These are phyloP conservation scores for Paradendryphiella salina DNA, from an alignment of 2,329 filamentous ascomycete species.

Conservation along the genomic window DNA sequence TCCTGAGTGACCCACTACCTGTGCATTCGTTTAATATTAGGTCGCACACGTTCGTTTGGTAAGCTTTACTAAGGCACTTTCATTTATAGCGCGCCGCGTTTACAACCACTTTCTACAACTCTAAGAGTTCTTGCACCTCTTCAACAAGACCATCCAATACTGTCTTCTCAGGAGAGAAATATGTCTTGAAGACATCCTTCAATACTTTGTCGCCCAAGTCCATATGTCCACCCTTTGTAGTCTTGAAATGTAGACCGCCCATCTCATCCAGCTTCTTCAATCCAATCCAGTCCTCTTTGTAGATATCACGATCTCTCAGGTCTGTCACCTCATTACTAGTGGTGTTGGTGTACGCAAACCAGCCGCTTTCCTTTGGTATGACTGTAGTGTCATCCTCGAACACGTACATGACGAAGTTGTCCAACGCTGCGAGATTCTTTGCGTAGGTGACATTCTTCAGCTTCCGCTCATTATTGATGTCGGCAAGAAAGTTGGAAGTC, in stretches of 20 bases:
- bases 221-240: constrained; percentile 81
- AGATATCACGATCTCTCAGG: constrained; percentile 71
- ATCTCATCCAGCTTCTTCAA: constrained; percentile 76
- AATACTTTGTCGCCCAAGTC: constrained; percentile 68
- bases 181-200: constrained; percentile 66
- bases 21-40: not conserved
- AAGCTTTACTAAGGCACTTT: not conserved
- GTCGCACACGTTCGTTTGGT: not conserved
- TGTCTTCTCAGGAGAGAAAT: constrained; percentile 57
- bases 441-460: constrained; percentile 76
- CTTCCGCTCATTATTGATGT: constrained; percentile 89
- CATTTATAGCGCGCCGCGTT: not conserved
- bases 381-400: constrained; percentile 86
- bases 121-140: constrained; percentile 29
- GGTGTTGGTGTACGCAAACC: constrained; percentile 79
- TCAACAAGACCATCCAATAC: constrained; percentile 14
- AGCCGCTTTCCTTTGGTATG: constrained; percentile 85
- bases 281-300: constrained; percentile 92
- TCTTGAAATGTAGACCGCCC: constrained; percentile 75
- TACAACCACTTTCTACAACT: constrained; percentile 24
- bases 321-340: constrained; percentile 64
- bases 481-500: constrained; percentile 84
- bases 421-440: constrained; percentile 67
- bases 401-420: constrained; percentile 84
- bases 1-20: not conserved